Evolutionary conservation across 305 asterid species (phyloP).

Genomic region (Fraxinus greggii): DNA sequence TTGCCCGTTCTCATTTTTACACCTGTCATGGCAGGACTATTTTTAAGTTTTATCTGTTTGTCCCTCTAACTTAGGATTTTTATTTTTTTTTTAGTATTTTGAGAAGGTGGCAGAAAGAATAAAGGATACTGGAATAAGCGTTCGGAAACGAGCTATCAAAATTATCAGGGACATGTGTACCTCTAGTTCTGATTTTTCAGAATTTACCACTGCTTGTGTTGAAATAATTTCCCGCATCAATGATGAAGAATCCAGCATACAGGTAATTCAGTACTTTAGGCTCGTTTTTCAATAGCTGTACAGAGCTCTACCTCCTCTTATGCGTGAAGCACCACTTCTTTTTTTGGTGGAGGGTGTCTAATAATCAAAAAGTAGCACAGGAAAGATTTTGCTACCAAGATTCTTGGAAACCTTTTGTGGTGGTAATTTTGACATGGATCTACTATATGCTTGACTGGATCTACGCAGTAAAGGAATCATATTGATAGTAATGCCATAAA

Average conservation of each 20-base stretch:
- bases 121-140: conserved; percentile 99
- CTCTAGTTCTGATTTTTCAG: conserved; percentile 68
- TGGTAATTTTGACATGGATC: neutral
- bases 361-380: conserved; percentile 15
- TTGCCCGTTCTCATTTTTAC: conserved; percentile 21
- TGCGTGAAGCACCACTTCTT: conserved; percentile 1
- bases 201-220: conserved; percentile 71
- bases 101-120: conserved; percentile 98
- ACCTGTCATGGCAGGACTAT: conserved; percentile 21
- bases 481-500: conserved; percentile 10
- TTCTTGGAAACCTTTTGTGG: conserved; percentile 3
- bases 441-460: conserved; percentile 15
- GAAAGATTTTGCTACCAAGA: conserved; percentile 10
- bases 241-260: conserved; percentile 97
- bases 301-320: conserved; percentile 11
- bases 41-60: conserved; percentile 24
- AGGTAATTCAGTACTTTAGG: conserved; percentile 49
- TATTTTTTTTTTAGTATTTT: conserved; percentile 62
- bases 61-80: conserved; percentile 29
- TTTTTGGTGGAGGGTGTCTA: conserved; percentile 7
- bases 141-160: conserved; percentile 95
- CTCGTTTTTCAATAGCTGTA: neutral
- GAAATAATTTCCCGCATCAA: conserved; percentile 89
- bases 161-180: conserved; percentile 95
- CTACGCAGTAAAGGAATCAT: conserved; percentile 16